Evolutionary conservation across 2,329 filamentous ascomycete genomes (phyloP).

Genomic region (Colletotrichum sp.): DNA sequence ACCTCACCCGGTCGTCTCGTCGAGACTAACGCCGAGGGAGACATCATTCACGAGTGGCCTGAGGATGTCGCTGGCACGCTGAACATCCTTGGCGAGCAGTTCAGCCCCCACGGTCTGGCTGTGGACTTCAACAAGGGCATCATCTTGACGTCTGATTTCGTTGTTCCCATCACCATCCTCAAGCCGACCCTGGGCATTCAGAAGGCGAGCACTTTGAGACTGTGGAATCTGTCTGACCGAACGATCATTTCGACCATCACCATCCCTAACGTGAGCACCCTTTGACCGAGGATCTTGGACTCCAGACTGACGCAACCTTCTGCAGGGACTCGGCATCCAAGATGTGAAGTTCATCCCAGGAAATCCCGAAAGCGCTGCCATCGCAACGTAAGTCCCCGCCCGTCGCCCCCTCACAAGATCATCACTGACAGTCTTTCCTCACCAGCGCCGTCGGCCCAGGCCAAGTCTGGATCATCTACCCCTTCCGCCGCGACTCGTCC

Average conservation of each 20-base stretch:
- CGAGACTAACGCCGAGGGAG: constrained; percentile 48
- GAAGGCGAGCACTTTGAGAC: constrained; percentile 52
- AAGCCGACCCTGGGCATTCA: constrained; percentile 62
- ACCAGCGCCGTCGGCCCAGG: constrained; percentile 61
- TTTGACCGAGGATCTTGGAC: neutral
- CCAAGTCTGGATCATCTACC: constrained; percentile 71
- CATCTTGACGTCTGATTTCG: constrained; percentile 68
- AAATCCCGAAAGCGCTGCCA: neutral
- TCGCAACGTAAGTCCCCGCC: neutral
- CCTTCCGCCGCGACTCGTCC: constrained; percentile 57
- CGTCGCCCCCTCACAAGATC: fast-evolving
- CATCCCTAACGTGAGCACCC: neutral
- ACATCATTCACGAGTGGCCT: constrained; percentile 68
- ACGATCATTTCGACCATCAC: neutral
- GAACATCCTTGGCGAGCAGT: constrained; percentile 65
- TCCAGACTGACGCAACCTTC: neutral
- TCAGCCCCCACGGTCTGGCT: constrained; percentile 64
- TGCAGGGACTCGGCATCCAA: neutral
- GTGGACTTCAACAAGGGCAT: constrained; percentile 63
- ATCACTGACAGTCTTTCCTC: neutral
- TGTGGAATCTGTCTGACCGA: neutral
- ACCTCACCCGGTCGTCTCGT: constrained; percentile 64
- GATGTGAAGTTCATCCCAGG: neutral
- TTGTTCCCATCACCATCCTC: constrained; percentile 64
- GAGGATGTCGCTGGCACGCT: constrained; percentile 58